These are phyloP conservation scores for Protomyces arabidopsidicola DNA, from an alignment of 1,139 yeast genomes.

Conservation along the genomic window DNA sequence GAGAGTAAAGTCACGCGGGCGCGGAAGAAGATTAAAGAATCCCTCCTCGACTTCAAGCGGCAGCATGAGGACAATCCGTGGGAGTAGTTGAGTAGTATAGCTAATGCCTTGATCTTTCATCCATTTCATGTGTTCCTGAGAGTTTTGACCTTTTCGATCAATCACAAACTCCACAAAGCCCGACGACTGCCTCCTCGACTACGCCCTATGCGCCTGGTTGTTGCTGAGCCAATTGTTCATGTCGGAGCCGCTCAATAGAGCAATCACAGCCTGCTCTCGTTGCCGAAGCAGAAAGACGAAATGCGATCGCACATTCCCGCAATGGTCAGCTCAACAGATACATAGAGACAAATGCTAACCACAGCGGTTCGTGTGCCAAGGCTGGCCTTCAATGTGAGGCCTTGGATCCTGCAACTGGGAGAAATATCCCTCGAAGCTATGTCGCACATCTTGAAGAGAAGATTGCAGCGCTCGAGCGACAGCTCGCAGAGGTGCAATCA, in stretches of 20 bases:
- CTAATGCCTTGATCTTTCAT: background rate
- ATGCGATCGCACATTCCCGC: slow-evolving; percentile 80
- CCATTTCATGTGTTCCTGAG: too few relatives aligned
- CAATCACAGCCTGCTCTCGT: slow-evolving; percentile 61
- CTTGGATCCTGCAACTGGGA: slow-evolving; percentile 79
- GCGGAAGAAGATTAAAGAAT: background rate
- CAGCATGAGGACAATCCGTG: background rate
- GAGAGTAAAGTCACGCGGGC: background rate
- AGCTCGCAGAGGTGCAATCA: slow-evolving; percentile 41
- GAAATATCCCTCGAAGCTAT: slow-evolving; percentile 75
- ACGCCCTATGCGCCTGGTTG: background rate
- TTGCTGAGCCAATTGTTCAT: background rate
- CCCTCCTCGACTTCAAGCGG: background rate
- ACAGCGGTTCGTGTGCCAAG: slow-evolving; percentile 21
- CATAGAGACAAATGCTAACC: slow-evolving; percentile 55
- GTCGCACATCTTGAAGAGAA: slow-evolving; percentile 67
- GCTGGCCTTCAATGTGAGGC: slow-evolving; percentile 54
- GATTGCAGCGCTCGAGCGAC: slow-evolving; percentile 52
- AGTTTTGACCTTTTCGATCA: too few relatives aligned
- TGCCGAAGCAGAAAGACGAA: slow-evolving; percentile 74
- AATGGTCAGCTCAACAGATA: slow-evolving; percentile 58
- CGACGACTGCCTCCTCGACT: too few relatives aligned
- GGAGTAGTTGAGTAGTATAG: background rate
- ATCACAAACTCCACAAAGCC: too few relatives aligned
- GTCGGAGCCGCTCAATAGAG: slow-evolving; percentile 11